Base-by-base conservation (phyloP, 2,329 filamentous ascomycete genomes). In the Botrytis byssoidea region DNA sequence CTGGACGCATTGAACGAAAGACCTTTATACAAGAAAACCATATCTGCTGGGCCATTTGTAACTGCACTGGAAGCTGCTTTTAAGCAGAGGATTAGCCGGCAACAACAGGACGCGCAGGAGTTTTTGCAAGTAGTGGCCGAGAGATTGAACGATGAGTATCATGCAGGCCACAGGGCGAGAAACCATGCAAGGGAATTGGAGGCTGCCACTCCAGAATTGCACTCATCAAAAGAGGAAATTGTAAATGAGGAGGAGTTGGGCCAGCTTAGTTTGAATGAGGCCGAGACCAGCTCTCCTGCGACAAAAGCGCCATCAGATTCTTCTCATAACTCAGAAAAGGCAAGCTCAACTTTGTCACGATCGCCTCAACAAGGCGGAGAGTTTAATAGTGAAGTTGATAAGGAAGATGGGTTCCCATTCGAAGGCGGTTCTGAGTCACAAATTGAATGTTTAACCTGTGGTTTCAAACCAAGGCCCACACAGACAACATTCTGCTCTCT, bases 51-150 rank as follows among this genome's bases (percentile, higher is more conserved):
- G n/a, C 88, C 88, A 0, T 98, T 99, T 81, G 92, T 99, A 61
- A 86, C 88, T 76, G 91, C 93, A 0, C 85, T 99, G 70, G 96
- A 99, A 84, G 85, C 86, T 44, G 94, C 95, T 0, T 99, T 98
- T 80, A 90, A 90, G 73, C 95, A 97, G 79, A 90, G 93, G 78
- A 97, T 99, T 78, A 98, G 93, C 81, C 88, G 95, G 71, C 94
- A 96, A 81, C 96, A 99, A 83, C 96, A 99, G 83, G 96, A 99
- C 84, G 96, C 96, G 18, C 96, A 99, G 81, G 96, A 99, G 82
- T 98, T 99, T 76, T 84, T 99, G 73, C 96, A 99, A 83, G 91
- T 98, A 68, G 92, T 99, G 20, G 92, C 94, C 4, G 95, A 99
- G 84, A 88, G 95, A 70, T 85, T 99, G 73, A 94, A 93, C 79